These are phyloP conservation scores for Clavariopsis aquatica DNA, from an alignment of 495 filamentous ascomycete species.

Conservation along the genomic window DNA sequence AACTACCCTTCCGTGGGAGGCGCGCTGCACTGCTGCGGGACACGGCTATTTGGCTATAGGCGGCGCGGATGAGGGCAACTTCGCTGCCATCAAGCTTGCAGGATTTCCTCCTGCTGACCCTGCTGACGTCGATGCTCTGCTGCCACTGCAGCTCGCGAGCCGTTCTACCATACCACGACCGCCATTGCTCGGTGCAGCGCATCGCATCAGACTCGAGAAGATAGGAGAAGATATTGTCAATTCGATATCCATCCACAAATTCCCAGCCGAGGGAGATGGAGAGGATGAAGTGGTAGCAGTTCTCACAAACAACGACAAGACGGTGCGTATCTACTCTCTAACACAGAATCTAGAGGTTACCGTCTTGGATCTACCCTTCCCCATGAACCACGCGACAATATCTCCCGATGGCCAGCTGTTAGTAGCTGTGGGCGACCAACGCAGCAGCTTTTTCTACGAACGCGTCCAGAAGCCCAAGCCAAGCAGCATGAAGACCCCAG, in stretches of 20 bases:
- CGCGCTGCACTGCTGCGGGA: slow-evolving; percentile 78
- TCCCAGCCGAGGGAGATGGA: slow-evolving; percentile 43
- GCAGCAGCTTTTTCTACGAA: slow-evolving; percentile 78
- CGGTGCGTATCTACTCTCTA: slow-evolving; percentile 76
- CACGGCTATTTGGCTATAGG: slow-evolving; percentile 89
- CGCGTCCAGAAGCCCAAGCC: slow-evolving; percentile 37
- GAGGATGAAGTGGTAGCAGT: slow-evolving; percentile 62
- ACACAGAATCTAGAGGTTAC: slow-evolving; percentile 62
- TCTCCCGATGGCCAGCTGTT: slow-evolving; percentile 84
- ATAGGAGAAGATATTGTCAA: slow-evolving; percentile 61
- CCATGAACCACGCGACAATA: slow-evolving; percentile 88
- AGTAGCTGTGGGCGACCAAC: slow-evolving; percentile 81
- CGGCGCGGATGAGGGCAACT: slow-evolving; percentile 77
- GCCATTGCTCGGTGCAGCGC: slow-evolving; percentile 37
- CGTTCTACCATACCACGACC: slow-evolving; percentile 32
- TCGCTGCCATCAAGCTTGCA: slow-evolving; percentile 71
- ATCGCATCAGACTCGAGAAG: slow-evolving; percentile 43
- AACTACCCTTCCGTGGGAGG: slow-evolving; percentile 75
- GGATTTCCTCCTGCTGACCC: slow-evolving; percentile 45
- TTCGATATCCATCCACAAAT: slow-evolving; percentile 67
- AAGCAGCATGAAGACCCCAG: slow-evolving; percentile 22
- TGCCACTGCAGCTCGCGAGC: slow-evolving; percentile 57
- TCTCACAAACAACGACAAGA: slow-evolving; percentile 88
- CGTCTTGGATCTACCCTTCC: slow-evolving; percentile 69
- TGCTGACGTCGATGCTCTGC: slow-evolving; percentile 61